These are phyloP conservation scores for Cetraspora pellucida DNA, from an alignment of 192 early-diverging fungal genomes.

Conservation along the genomic window DNA sequence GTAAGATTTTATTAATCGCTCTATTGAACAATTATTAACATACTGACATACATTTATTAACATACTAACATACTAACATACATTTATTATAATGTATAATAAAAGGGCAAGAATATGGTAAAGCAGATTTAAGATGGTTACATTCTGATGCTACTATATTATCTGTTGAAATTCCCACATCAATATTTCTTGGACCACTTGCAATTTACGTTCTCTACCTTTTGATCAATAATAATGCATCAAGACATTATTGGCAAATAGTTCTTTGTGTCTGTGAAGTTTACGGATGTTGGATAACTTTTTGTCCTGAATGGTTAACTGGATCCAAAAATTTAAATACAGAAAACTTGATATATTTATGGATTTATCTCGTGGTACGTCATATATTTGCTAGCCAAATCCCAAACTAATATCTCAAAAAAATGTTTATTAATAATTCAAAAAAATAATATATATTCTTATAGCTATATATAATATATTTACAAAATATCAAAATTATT, in stretches of 20 bases:
- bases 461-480: no score
- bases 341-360: constrained; percentile 32
- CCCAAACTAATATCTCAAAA: no score
- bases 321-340: constrained; percentile 34
- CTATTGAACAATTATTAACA: no score
- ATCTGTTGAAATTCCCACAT: constrained; percentile 39
- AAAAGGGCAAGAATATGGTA: constrained; percentile 44
- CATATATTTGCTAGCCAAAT: no score
- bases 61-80: no score
- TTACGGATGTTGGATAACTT: constrained; percentile 43
- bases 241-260: constrained; percentile 35
- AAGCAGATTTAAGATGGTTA: constrained; percentile 41
- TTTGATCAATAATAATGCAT: constrained; percentile 32
- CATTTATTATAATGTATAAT: neutral
- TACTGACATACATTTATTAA: neutral
- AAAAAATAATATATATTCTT: no score
- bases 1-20: constrained; percentile 2
- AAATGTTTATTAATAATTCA: no score
- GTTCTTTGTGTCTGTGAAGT: constrained; percentile 37
- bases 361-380: constrained; percentile 30
- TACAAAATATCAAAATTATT: no score
- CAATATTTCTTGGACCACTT: constrained; percentile 32
- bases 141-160: constrained; percentile 37
- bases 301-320: constrained; percentile 40
- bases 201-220: constrained; percentile 28